phyloP scores from a whole-genome alignment of 2,329 filamentous ascomycete genomes.

The Monilinia polystroma region DNA sequence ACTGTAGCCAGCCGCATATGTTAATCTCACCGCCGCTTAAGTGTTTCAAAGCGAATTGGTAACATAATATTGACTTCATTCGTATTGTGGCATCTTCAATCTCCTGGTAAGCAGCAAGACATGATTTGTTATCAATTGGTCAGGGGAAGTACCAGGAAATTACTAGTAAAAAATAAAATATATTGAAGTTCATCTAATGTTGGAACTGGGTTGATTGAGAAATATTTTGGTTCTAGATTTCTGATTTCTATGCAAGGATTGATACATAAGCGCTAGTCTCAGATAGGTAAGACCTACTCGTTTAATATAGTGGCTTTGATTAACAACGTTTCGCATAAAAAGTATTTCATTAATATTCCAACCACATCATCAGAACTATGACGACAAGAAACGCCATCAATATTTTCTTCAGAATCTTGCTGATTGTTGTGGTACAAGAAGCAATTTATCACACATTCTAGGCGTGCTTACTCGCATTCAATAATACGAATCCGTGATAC shows the following conservation, averaged over 20 bases:
- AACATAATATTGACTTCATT: conserved; percentile 12
- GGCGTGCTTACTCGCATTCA: conserved; percentile 7
- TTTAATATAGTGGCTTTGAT: conserved; percentile 19
- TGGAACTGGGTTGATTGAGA: neutral
- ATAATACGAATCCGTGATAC: neutral
- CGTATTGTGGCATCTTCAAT: conserved; percentile 4
- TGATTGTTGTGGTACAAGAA: neutral
- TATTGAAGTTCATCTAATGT: conserved; percentile 17
- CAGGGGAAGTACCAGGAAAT: conserved; percentile 14
- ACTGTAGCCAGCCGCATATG: neutral
- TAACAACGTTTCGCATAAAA: conserved; percentile 12
- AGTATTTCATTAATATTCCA: neutral
- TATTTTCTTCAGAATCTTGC: neutral
- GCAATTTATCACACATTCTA: neutral
- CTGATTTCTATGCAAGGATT: neutral
- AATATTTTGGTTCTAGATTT: conserved; percentile 17
- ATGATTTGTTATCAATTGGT: neutral
- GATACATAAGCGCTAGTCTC: neutral
- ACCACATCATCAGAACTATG: neutral
- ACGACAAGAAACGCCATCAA: conserved; percentile 7
- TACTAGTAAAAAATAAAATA: neutral
- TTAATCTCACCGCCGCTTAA: conserved; percentile 13
- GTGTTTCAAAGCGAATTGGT: conserved; percentile 6
- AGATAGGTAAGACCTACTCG: neutral
- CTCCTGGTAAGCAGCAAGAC: conserved; percentile 9